phyloP scores from a whole-genome alignment of 495 filamentous ascomycete species.

The Oidiodendron maius region DNA sequence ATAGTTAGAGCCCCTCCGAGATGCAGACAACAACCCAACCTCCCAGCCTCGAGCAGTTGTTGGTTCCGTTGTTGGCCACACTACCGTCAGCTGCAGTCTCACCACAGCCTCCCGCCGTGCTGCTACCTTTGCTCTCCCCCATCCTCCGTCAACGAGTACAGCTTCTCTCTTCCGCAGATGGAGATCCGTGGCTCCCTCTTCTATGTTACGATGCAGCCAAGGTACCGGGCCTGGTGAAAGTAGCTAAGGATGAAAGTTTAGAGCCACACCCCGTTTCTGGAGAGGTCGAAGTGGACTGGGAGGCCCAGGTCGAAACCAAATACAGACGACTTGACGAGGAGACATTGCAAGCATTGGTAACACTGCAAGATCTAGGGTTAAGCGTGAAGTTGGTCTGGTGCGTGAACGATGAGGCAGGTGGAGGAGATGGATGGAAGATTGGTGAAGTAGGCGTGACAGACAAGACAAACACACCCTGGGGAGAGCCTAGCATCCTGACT shows the following conservation, averaged over 20 bases:
- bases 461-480: conserved; percentile 22
- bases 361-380: conserved; percentile 48
- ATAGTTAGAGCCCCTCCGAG: too few relatives aligned
- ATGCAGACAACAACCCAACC: conserved; percentile 4
- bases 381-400: conserved; percentile 47
- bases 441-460: conserved; percentile 68
- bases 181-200: conserved; percentile 81
- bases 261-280: conserved; percentile 91
- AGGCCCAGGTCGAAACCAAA: conserved; percentile 52
- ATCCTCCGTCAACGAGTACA: conserved; percentile 86
- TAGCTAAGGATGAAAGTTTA: conserved; percentile 61
- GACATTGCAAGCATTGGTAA: conserved; percentile 68
- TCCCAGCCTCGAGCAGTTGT: conserved; percentile 37
- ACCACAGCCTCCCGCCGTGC: conserved; percentile 64
- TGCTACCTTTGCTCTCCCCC: conserved; percentile 80
- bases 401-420: conserved; percentile 55
- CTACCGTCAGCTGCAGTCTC: conserved; percentile 82
- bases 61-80: conserved; percentile 75
- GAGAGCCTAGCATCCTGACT: conserved; percentile 30
- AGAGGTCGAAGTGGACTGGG: conserved; percentile 71
- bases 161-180: conserved; percentile 58
- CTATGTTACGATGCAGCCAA: conserved; percentile 75
- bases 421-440: conserved; percentile 73
- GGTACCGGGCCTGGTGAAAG: conserved; percentile 57
- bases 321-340: conserved; percentile 80